Evolutionary conservation across 495 filamentous ascomycete genomes (phyloP).

Genomic region (Bathelium albidoporum): DNA sequence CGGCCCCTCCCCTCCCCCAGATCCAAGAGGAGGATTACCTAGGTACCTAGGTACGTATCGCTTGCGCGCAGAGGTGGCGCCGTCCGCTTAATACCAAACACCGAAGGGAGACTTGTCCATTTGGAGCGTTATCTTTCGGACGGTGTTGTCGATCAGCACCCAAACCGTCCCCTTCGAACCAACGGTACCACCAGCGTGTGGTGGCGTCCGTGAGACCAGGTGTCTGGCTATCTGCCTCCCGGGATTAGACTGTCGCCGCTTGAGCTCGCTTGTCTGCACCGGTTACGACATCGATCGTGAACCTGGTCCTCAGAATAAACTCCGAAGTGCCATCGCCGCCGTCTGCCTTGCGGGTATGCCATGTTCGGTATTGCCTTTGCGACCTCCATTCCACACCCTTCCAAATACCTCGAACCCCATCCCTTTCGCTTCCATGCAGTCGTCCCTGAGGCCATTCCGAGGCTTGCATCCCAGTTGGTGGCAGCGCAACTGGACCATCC

Average conservation of each 20-base stretch:
- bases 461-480: background rate
- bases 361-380: background rate
- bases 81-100: background rate
- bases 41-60: no score
- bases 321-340: background rate
- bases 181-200: background rate
- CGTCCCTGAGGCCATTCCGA: background rate
- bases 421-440: background rate
- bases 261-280: background rate
- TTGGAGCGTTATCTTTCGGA: background rate
- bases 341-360: background rate
- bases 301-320: background rate
- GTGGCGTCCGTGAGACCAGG: background rate
- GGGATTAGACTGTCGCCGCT: background rate
- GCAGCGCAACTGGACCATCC: background rate
- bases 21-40: no score
- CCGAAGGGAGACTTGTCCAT: background rate
- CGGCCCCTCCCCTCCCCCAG: no score
- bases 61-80: no score
- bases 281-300: slow-evolving; percentile 3
- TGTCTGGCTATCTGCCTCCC: background rate
- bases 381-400: background rate
- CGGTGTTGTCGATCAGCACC: background rate
- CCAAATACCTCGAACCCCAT: background rate
- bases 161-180: background rate